These are phyloP conservation scores for Psilocybe subaeruginosa DNA, from an alignment of 768 basidiomycete genomes.

Conservation along the genomic window DNA sequence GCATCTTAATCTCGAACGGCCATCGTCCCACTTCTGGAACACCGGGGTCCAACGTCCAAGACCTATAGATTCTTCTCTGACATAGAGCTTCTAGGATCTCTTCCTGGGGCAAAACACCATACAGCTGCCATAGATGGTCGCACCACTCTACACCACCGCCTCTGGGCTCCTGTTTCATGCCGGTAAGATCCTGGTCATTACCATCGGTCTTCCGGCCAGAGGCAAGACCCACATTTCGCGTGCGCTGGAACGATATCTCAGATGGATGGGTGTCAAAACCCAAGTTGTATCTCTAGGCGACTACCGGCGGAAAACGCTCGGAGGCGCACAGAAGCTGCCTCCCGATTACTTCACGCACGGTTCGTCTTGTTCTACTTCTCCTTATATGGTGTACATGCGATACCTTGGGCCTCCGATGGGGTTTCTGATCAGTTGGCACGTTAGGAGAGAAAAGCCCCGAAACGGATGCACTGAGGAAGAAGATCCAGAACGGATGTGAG, in stretches of 20 bases:
- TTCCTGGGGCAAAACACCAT: not conserved
- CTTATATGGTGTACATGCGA: not conserved
- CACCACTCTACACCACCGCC: conserved; percentile 93
- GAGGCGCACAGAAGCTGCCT: conserved; percentile 86
- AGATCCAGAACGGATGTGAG: conserved; percentile 84
- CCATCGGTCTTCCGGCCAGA: conserved; percentile 91
- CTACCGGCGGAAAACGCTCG: conserved; percentile 88
- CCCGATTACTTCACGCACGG: conserved; percentile 91
- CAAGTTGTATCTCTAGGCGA: conserved; percentile 95
- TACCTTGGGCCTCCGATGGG: not conserved
- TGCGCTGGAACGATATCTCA: conserved; percentile 93
- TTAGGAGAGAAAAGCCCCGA: conserved; percentile 76
- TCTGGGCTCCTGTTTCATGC: conserved; percentile 89
- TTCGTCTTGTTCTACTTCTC: conserved; percentile 29
- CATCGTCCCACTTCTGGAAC: not conserved
- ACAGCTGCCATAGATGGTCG: conserved; percentile 61
- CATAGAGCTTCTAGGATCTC: not conserved
- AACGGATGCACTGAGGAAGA: conserved; percentile 76
- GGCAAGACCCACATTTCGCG: conserved; percentile 98
- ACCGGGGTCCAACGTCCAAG: too few species aligned
- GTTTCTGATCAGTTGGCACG: not conserved
- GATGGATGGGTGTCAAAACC: conserved; percentile 98
- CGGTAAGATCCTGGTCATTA: conserved; percentile 92
- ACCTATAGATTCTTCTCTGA: not conserved
- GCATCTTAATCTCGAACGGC: not conserved